Evolutionary conservation across 345 rosid genomes (phyloP), one percentile per base, ranked within the genome.

Genomic region (Viola odorata): DNA sequence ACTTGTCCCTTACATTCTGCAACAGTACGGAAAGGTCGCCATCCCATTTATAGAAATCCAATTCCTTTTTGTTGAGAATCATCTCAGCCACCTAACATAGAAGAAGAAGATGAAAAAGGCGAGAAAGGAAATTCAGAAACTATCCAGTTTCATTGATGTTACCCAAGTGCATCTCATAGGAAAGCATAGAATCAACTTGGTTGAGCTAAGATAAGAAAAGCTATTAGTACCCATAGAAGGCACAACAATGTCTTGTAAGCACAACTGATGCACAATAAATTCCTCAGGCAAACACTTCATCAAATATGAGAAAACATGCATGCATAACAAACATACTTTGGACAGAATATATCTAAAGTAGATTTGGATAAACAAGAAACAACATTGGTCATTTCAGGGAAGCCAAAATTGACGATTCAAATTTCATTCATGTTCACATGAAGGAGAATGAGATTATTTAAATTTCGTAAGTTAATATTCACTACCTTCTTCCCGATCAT

Each of bases 401-500:
- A 11, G 9, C 14, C 36, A 58, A 39, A 9, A 10, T 10, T 9
- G 48, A 53, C 1, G 1, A 39, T 38, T 37, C 59, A 51, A 10
- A 36, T n/a, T 15, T 59, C 53, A 12, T 36, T 44, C 7, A 13
- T 5, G 8, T 44, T 14, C 0, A 32, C 32, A 2, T 23, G 32
- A 23, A 23, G 1, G 1, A 23, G 2, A 23, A 23, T 23, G 32
- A 23, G 32, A 1, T 23, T 23, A 23, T 23, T 23, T 23, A 23
- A 23, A 23, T 0, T 37, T 1, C 15, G 16, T 4, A 37, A 41
- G 45, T 38, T 36, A 44, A 58, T 13, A 41, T 50, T 50, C 13
- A 37, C 36, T 82, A 92, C 99, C 90, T 86, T 94, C 76, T 71
- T 87, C 62, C 96, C 99, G 66, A 94, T 94, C 96, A 94, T 89